Evolutionary conservation across 2,329 filamentous ascomycete genomes (phyloP).

Genomic region (Coniochaeta sp.): DNA sequence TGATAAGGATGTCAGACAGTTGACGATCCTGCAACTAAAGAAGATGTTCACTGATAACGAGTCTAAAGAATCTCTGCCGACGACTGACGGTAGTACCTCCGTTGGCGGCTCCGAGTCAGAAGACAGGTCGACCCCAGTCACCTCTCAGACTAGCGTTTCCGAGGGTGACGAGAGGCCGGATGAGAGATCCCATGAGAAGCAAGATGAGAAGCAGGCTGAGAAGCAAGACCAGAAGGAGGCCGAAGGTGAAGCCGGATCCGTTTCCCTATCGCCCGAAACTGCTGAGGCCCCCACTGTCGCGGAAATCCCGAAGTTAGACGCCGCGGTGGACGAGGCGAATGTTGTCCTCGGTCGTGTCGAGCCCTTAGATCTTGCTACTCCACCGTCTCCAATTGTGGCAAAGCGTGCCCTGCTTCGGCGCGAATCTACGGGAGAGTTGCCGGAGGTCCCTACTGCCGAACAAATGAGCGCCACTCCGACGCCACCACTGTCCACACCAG

Average conservation of each 20-base stretch:
- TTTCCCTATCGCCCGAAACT: neutral
- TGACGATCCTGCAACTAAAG: conserved; percentile 86
- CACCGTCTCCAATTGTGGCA: conserved; percentile 20
- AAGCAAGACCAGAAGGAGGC: neutral
- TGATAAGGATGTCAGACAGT: conserved; percentile 88
- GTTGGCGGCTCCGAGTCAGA: conserved; percentile 30
- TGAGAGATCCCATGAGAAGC: conserved; percentile 10
- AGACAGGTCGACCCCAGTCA: conserved; percentile 36
- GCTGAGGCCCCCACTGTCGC: neutral
- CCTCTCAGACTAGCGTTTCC: conserved; percentile 17
- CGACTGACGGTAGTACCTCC: conserved; percentile 51
- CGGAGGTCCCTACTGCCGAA: conserved; percentile 1
- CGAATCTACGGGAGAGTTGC: conserved; percentile 1
- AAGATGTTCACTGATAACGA: conserved; percentile 93
- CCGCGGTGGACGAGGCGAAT: conserved; percentile 6
- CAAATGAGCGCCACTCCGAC: conserved; percentile 9
- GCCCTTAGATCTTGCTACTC: conserved; percentile 41
- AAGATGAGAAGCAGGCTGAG: conserved; percentile 4
- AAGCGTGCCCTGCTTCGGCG: conserved; percentile 7
- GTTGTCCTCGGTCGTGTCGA: conserved; percentile 37
- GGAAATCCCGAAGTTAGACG: conserved; percentile 11
- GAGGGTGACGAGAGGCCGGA: conserved; percentile 15
- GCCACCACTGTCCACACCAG: conserved; percentile 14
- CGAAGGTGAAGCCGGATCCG: neutral
- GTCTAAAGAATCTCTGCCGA: conserved; percentile 66